Evolutionary conservation across 805 yeast genomes (phyloP), one percentile per base, ranked within the genome.

Genomic region (Candida coleopterorum): DNA sequence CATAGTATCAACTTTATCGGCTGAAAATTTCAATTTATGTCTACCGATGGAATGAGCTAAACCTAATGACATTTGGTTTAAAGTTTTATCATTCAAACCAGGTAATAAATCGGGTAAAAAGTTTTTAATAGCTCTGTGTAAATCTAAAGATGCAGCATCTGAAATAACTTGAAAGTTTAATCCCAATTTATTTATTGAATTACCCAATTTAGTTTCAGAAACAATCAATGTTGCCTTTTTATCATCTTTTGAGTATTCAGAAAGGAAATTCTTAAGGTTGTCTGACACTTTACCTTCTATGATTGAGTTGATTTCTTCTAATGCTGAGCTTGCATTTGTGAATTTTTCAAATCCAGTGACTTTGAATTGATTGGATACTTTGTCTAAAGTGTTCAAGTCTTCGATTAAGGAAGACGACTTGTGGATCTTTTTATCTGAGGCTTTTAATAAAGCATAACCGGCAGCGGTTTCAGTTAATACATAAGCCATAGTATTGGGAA

Each of bases 1-100:
- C 98, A 93, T 93, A 47, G 94, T 90, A 68, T 93, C 98, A 41
- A 93, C 98, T 70, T 93, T 93, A 64, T 93, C 98, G 44, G 97
- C 95, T 37, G 95, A 83, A 62, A 93, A 93, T 69, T 93, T 93
- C 62, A 93, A 80, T 72, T 93, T 93, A 68, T 90, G 95, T 71
- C 98, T 90, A 57, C 97, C 98, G 53, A 93, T 82, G 34, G 97
- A 90, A 68, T 93, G 98, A 35, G 98, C 97, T 61, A 93, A 77
- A 78, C 98, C 98, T 46, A 90, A 77, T 9, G 97, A 85, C 98
- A 90, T 93, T 57, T 93, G 93, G 45, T 84, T 79, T 50, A 90
- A 67, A 51, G 87, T 90, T 46, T 76, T 62, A 55, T 86, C 96
- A 32, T 81, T 77, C 61, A 93, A 74, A 50, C 98, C 98, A 42